Conservation (phyloP, 2,329 filamentous ascomycete species). For the Exophiala calicioides region DNA sequence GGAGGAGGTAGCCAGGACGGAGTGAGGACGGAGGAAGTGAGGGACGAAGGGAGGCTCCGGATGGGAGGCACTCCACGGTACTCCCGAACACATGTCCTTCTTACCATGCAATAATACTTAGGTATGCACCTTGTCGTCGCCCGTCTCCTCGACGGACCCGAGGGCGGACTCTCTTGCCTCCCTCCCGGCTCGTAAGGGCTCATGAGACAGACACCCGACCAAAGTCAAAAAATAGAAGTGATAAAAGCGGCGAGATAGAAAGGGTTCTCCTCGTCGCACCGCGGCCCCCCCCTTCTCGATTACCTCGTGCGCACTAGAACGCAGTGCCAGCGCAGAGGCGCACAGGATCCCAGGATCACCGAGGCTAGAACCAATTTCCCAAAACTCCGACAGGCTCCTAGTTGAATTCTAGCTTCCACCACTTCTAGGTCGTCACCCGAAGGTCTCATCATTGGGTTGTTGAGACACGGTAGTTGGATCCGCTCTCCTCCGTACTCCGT, state of each 20-base stretch:
- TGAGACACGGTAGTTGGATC: conserved; percentile 5
- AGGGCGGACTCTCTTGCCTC: too few species aligned
- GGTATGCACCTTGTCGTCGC: too few species aligned
- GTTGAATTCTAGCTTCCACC: neutral
- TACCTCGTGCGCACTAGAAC: too few species aligned
- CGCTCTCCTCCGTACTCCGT: conserved; percentile 22
- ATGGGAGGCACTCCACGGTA: too few species aligned
- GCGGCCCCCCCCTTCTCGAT: conserved; percentile 1
- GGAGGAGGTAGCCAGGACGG: too few species aligned
- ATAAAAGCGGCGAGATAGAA: conserved; percentile 10
- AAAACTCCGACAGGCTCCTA: neutral
- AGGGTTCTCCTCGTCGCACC: neutral
- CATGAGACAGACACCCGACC: neutral
- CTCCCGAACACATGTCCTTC: too few species aligned
- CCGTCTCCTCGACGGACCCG: too few species aligned
- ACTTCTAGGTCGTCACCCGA: conserved; percentile 5
- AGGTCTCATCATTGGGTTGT: neutral
- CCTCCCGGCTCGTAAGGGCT: too few species aligned
- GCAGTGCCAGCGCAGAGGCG: conserved; percentile 14
- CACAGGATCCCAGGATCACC: conserved; percentile 11
- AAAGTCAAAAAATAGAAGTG: neutral
- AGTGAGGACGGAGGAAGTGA: too few species aligned
- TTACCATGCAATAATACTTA: too few species aligned
- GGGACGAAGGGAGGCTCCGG: too few species aligned
- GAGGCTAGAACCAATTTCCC: conserved; percentile 4